Evolutionary conservation across 192 early-diverging fungal genomes (phyloP).

Genomic region (Cetraspora pellucida): DNA sequence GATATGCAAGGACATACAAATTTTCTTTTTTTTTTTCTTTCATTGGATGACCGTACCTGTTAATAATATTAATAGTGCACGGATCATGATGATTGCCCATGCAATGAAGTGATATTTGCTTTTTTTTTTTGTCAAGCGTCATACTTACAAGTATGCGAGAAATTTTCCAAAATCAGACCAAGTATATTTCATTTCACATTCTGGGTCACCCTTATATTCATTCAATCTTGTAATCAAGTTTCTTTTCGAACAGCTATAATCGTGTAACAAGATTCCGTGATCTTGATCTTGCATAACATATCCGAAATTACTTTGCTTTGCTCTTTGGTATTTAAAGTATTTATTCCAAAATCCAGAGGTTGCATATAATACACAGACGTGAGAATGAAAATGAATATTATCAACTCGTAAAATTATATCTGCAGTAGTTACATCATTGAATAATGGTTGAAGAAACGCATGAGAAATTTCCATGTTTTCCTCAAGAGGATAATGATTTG

Average conservation of each 20-base stretch:
- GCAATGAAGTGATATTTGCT: not conserved
- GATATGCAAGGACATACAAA: constrained; percentile 4
- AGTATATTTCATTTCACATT: not conserved
- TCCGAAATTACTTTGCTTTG: not conserved
- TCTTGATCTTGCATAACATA: not conserved
- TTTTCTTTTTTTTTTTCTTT: not conserved
- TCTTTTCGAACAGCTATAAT: not conserved
- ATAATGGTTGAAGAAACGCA: constrained; percentile 5
- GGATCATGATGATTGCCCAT: not conserved
- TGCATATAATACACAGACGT: not conserved
- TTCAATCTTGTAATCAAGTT: not conserved
- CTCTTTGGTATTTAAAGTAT: not conserved
- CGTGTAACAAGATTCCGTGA: not conserved
- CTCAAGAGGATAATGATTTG: too few species aligned
- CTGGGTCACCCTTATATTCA: constrained; percentile 4
- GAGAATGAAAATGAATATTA: constrained; percentile 16
- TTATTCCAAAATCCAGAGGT: constrained; percentile 3
- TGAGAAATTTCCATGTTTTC: too few species aligned
- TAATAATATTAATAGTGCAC: not conserved
- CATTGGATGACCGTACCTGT: not conserved
- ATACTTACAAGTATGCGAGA: not conserved
- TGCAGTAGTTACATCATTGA: constrained; percentile 5
- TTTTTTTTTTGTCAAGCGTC: too few species aligned
- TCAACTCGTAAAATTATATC: constrained; percentile 5
- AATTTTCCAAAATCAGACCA: not conserved